Conservation (phyloP, 495 filamentous ascomycete genomes). For the Neurospora pannonica region DNA sequence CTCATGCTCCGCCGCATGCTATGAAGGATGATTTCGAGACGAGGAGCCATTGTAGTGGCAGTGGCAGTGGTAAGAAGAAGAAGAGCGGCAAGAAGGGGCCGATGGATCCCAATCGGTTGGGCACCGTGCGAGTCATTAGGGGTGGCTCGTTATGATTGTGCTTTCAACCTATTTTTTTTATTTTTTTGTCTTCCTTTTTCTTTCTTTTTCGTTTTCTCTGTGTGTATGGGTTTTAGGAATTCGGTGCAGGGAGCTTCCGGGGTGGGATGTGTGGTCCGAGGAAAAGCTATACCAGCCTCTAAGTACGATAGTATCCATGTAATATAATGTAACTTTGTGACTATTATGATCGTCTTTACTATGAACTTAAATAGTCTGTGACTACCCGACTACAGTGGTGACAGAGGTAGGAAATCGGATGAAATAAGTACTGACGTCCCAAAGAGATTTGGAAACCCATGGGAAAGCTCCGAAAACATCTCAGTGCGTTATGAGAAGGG, state of each 20-base stretch:
- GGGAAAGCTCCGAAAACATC: too few species aligned
- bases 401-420: too few species aligned
- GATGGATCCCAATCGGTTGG: constrained; percentile 1
- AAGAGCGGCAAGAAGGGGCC: not conserved
- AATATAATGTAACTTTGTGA: not conserved
- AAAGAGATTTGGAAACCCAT: too few species aligned
- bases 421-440: too few species aligned
- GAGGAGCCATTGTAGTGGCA: not conserved
- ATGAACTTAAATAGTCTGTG: too few species aligned
- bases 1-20: not conserved
- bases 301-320: not conserved
- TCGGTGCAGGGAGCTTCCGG: not conserved
- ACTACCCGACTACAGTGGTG: too few species aligned
- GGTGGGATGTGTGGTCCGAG: not conserved
- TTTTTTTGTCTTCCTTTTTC: not conserved
- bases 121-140: constrained; percentile 11
- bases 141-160: constrained; percentile 9
- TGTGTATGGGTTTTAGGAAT: not conserved
- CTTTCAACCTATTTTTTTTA: not conserved
- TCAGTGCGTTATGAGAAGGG: too few species aligned
- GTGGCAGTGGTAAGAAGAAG: not conserved
- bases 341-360: not conserved
- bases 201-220: not conserved
- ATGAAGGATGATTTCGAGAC: not conserved
- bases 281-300: not conserved